A percentile compares a stretch with the other conserved stretches of the same genome.
Conservation (phyloP, 2,329 filamentous ascomycete genomes). For the Rhexocercosporidium sp. region DNA sequence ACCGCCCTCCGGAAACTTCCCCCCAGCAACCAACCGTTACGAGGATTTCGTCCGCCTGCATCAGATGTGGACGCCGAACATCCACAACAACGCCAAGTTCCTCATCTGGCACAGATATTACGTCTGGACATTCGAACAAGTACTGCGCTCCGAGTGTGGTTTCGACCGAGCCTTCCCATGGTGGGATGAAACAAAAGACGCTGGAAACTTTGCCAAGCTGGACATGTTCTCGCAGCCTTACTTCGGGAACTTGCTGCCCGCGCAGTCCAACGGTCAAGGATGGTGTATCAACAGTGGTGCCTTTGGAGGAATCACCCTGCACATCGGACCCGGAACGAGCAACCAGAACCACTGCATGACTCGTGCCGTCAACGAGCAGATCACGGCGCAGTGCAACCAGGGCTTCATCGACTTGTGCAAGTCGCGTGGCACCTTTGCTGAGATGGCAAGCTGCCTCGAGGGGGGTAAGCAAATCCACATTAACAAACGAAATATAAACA, state of each 20-base stretch:
- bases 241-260: slow-evolving; percentile 18
- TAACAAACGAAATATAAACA: not conserved
- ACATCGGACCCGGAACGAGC: slow-evolving; percentile 21
- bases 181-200: slow-evolving; percentile 25
- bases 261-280: slow-evolving; percentile 13
- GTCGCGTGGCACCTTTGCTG: slow-evolving; percentile 18
- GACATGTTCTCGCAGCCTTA: slow-evolving; percentile 21
- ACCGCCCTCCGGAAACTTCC: slow-evolving; percentile 22
- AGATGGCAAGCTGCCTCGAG: slow-evolving; percentile 21
- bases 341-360: slow-evolving; percentile 22
- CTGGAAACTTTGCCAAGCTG: slow-evolving; percentile 17
- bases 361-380: slow-evolving; percentile 12
- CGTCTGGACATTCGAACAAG: slow-evolving; percentile 25
- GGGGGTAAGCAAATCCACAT: slow-evolving; percentile 16
- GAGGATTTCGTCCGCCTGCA: slow-evolving; percentile 26
- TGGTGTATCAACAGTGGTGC: slow-evolving; percentile 23
- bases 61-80: slow-evolving; percentile 20
- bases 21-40: slow-evolving; percentile 19
- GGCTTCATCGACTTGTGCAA: slow-evolving; percentile 22
- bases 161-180: slow-evolving; percentile 21
- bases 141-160: slow-evolving; percentile 20
- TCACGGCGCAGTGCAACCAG: slow-evolving; percentile 22
- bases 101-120: slow-evolving; percentile 24
- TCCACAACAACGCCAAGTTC: slow-evolving; percentile 27
- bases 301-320: slow-evolving; percentile 24